These are phyloP conservation scores for Pinus albicaulis DNA, from an alignment of 75 land plant genomes.

Conservation along the genomic window DNA sequence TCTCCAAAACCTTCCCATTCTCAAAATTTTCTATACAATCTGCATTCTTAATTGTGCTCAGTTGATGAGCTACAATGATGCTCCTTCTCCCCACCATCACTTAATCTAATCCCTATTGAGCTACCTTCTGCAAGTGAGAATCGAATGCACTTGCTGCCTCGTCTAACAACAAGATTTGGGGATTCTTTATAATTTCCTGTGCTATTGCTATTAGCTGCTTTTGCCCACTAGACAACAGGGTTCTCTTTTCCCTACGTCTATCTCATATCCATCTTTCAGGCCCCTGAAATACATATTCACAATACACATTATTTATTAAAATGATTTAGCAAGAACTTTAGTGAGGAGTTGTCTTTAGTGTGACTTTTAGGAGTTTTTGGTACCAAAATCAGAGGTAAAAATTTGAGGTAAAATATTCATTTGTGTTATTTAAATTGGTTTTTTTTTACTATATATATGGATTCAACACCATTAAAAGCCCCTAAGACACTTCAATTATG, in stretches of 20 bases:
- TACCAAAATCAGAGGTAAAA: too few species aligned
- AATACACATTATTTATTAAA: background rate
- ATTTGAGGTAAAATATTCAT: too few species aligned
- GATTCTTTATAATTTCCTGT: conserved; percentile 26
- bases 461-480: too few species aligned
- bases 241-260: conserved; percentile 56
- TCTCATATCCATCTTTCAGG: conserved; percentile 62
- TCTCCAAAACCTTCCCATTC: conserved; percentile 52
- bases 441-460: too few species aligned
- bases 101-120: conserved; percentile 45
- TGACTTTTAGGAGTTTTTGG: too few species aligned
- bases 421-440: too few species aligned
- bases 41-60: conserved; percentile 59
- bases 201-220: conserved; percentile 31
- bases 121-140: conserved; percentile 43
- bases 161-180: conserved; percentile 34
- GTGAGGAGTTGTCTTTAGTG: too few species aligned
- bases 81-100: conserved; percentile 33
- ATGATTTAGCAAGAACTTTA: too few species aligned
- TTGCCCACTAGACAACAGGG: conserved; percentile 52
- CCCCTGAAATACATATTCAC: background rate
- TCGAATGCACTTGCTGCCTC: conserved; percentile 69
- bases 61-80: conserved; percentile 63
- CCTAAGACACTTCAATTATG: too few species aligned
- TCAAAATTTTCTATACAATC: conserved; percentile 53